phyloP scores from a whole-genome alignment of 2,329 filamentous ascomycete genomes.

The Cladobotryum protrusum region DNA sequence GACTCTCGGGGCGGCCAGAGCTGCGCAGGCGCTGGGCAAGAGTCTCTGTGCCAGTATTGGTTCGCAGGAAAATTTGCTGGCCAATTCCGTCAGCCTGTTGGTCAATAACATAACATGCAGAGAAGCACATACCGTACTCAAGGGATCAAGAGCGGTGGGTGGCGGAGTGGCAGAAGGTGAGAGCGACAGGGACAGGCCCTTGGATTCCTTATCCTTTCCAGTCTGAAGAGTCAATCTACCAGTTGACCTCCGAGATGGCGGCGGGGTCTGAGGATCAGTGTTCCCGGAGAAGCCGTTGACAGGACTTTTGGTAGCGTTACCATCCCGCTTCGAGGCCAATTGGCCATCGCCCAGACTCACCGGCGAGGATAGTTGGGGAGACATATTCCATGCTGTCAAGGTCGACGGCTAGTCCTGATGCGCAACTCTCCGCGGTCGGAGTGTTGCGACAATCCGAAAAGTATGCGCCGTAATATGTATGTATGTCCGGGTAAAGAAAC shows the following conservation, averaged over 20 bases:
- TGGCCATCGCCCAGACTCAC: slow-evolving; percentile 22
- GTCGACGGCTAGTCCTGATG: neutral
- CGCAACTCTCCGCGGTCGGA: neutral
- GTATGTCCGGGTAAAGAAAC: too few species aligned
- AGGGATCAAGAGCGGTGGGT: slow-evolving; percentile 29
- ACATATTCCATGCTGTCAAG: slow-evolving; percentile 32
- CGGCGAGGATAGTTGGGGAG: slow-evolving; percentile 23
- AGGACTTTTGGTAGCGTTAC: slow-evolving; percentile 20
- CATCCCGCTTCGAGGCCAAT: slow-evolving; percentile 20
- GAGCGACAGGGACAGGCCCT: slow-evolving; percentile 21
- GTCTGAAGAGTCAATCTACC: slow-evolving; percentile 41
- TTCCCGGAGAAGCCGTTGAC: slow-evolving; percentile 19
- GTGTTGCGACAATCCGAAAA: slow-evolving; percentile 6
- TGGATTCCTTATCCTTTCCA: slow-evolving; percentile 27
- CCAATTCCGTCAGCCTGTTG: neutral
- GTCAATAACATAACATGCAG: neutral
- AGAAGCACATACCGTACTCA: slow-evolving; percentile 29
- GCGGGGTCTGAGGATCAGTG: slow-evolving; percentile 21
- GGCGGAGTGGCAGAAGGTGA: slow-evolving; percentile 18
- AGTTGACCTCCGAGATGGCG: slow-evolving; percentile 15
- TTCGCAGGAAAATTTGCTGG: slow-evolving; percentile 36
- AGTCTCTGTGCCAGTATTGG: slow-evolving; percentile 32
- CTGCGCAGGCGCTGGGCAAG: slow-evolving; percentile 51
- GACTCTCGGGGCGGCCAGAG: slow-evolving; percentile 46
- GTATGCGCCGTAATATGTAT: too few species aligned